These are phyloP conservation scores for Globisporangium mamillatum DNA, from an alignment of 352 stramenopile genomes.

Conservation along the genomic window DNA sequence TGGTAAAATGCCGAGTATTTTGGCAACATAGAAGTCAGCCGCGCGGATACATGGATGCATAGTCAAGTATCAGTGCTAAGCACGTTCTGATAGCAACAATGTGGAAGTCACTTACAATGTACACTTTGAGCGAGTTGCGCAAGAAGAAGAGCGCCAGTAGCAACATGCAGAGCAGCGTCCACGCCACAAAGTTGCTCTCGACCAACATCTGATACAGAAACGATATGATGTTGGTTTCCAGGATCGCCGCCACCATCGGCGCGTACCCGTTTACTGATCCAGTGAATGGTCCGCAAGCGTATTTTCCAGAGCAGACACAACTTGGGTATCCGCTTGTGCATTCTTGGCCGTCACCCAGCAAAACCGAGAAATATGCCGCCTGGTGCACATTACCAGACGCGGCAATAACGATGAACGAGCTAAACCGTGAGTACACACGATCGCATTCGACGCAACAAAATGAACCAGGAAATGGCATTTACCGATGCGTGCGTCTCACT, in stretches of 20 bases:
- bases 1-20: slow-evolving; percentile 3
- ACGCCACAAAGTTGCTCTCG: slow-evolving; percentile 38
- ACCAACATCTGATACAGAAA: slow-evolving; percentile 32
- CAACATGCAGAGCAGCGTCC: slow-evolving; percentile 31
- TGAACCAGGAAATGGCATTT: neutral
- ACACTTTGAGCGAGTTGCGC: slow-evolving; percentile 54
- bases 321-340: slow-evolving; percentile 47
- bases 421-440: neutral
- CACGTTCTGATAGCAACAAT: neutral
- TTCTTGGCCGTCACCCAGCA: slow-evolving; percentile 21
- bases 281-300: slow-evolving; percentile 62
- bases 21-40: neutral
- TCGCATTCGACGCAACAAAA: neutral
- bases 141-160: slow-evolving; percentile 44
- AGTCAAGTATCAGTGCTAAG: neutral
- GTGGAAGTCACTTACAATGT: slow-evolving; percentile 26
- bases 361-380: slow-evolving; percentile 42
- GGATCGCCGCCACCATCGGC: slow-evolving; percentile 30
- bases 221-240: slow-evolving; percentile 28
- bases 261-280: slow-evolving; percentile 38
- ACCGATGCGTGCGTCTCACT: slow-evolving; percentile 35
- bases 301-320: slow-evolving; percentile 43
- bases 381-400: neutral
- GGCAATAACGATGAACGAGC: neutral
- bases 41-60: neutral